These are phyloP conservation scores for Cephaloascus fragrans DNA, from an alignment of 805 yeast genomes.

Conservation along the genomic window DNA sequence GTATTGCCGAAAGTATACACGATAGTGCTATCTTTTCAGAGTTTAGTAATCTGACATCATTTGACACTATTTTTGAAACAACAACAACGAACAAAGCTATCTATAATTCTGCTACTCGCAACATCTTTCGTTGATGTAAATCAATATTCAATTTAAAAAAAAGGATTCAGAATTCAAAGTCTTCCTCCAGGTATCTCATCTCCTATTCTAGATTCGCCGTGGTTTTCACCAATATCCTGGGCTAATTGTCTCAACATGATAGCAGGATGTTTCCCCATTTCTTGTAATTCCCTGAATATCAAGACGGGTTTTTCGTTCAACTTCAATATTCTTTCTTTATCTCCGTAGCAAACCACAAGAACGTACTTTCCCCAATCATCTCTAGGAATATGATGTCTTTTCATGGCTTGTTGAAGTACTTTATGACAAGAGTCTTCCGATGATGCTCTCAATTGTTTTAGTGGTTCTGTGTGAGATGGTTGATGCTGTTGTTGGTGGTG, in stretches of 20 bases:
- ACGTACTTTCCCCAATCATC: conserved; percentile 87
- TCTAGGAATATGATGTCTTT: conserved; percentile 65
- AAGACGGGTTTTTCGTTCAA: conserved; percentile 83
- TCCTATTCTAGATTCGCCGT: not conserved
- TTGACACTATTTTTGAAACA: no score
- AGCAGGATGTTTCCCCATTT: conserved; percentile 79
- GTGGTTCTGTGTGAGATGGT: conserved; percentile 40
- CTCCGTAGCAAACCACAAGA: conserved; percentile 82
- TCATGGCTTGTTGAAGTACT: conserved; percentile 81
- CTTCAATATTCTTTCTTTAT: conserved; percentile 75
- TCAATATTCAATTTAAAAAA: no score
- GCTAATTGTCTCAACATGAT: conserved; percentile 87
- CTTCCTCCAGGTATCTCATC: conserved; percentile 1
- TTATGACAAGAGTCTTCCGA: conserved; percentile 88
- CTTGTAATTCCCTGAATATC: conserved; percentile 77
- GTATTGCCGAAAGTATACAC: no score
- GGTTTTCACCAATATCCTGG: conserved; percentile 21
- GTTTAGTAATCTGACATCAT: no score
- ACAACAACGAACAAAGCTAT: no score
- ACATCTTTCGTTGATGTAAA: no score
- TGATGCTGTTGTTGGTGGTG: conserved; percentile 5
- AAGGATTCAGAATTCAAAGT: no score
- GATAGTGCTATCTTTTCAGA: no score
- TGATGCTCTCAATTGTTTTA: conserved; percentile 76
- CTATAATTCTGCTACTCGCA: no score